Conservation (phyloP, 345 rosid genomes). For the Mallotus nudiflorus region DNA sequence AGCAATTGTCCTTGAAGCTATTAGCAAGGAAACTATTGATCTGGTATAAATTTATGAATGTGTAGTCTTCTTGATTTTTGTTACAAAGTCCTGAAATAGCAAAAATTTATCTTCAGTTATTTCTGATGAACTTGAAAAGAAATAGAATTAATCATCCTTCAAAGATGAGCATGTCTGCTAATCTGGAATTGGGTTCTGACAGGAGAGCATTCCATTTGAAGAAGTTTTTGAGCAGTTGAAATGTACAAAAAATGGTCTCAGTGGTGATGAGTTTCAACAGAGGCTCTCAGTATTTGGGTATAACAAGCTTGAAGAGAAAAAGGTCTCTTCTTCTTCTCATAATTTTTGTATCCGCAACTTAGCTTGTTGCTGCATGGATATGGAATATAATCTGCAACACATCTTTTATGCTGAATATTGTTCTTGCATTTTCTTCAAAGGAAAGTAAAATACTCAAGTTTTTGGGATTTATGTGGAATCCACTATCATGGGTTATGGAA, state of each 20-base stretch:
- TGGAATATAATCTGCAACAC: too few species aligned
- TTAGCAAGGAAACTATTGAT: slow-evolving; percentile 75
- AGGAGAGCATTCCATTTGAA: slow-evolving; percentile 57
- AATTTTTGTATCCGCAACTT: not conserved
- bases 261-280: slow-evolving; percentile 38
- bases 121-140: not conserved
- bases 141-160: too few species aligned
- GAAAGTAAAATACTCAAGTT: slow-evolving; percentile 58
- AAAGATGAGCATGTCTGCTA: not conserved
- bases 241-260: slow-evolving; percentile 52
- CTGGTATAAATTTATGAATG: slow-evolving; percentile 40
- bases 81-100: not conserved
- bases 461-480: slow-evolving; percentile 70
- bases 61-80: not conserved
- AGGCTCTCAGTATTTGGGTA: slow-evolving; percentile 53
- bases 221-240: slow-evolving; percentile 55
- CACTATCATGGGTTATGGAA: slow-evolving; percentile 65
- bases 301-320: slow-evolving; percentile 67
- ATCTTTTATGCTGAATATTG: not conserved
- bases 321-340: slow-evolving; percentile 26
- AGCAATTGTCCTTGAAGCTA: slow-evolving; percentile 59
- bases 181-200: slow-evolving; percentile 19
- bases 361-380: not conserved
- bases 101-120: not conserved
- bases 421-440: slow-evolving; percentile 23